Conservation (phyloP, 805 yeast genomes). For the Ogataea dorogensis region DNA sequence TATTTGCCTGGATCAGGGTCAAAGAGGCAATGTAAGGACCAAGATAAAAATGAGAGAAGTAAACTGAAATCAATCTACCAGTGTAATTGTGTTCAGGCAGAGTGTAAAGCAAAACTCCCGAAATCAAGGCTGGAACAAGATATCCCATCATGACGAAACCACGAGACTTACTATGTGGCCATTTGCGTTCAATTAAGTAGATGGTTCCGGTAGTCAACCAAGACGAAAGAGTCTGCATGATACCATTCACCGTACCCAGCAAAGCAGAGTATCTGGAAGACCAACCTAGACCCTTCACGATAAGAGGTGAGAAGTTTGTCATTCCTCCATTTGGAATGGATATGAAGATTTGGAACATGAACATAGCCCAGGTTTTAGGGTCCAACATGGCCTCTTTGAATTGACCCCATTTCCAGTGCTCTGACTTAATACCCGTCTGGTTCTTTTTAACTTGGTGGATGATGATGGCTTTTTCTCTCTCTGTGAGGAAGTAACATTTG, state of each 20-base stretch:
- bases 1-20: slow-evolving; percentile 34
- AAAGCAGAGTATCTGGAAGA: slow-evolving; percentile 29
- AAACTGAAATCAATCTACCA: slow-evolving; percentile 24
- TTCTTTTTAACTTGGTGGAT: slow-evolving; percentile 29
- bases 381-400: slow-evolving; percentile 23
- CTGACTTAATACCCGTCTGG: slow-evolving; percentile 28
- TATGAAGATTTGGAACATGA: slow-evolving; percentile 20
- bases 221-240: slow-evolving; percentile 29
- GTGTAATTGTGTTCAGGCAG: slow-evolving; percentile 27
- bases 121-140: slow-evolving; percentile 26
- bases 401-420: slow-evolving; percentile 26
- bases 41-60: slow-evolving; percentile 27
- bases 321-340: slow-evolving; percentile 33
- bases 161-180: slow-evolving; percentile 34
- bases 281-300: slow-evolving; percentile 33
- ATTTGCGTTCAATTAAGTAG: slow-evolving; percentile 51
- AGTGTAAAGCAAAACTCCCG: slow-evolving; percentile 31
- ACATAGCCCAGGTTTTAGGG: slow-evolving; percentile 20
- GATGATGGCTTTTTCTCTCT: slow-evolving; percentile 35
- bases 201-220: slow-evolving; percentile 36
- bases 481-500: slow-evolving; percentile 39
- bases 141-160: slow-evolving; percentile 27
- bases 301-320: slow-evolving; percentile 33
- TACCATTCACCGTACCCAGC: slow-evolving; percentile 38
- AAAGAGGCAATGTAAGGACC: slow-evolving; percentile 32